phyloP scores from a whole-genome alignment of 768 basidiomycete genomes.

The Naganishia antarctica region DNA sequence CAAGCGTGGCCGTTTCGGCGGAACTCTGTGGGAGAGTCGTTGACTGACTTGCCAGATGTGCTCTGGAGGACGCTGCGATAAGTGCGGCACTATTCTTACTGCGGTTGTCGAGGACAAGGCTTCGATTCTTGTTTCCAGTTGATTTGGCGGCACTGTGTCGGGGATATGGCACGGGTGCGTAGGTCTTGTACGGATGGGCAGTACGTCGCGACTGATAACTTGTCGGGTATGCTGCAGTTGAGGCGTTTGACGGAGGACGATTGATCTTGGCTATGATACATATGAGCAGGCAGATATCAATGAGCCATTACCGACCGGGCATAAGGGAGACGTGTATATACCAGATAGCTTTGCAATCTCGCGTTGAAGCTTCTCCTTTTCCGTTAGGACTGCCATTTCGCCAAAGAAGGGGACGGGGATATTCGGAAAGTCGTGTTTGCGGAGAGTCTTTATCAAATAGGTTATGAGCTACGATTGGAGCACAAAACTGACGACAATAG shows the following conservation, averaged over 20 bases:
- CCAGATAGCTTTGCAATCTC: constrained; percentile 48
- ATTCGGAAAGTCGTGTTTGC: not conserved
- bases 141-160: constrained; percentile 24
- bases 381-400: constrained; percentile 14
- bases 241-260: not conserved
- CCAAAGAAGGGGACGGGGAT: not conserved
- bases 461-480: too few relatives aligned
- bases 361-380: constrained; percentile 42
- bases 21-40: not conserved
- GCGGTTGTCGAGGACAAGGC: constrained; percentile 33
- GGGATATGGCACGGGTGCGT: constrained; percentile 8
- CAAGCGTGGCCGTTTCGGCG: not conserved
- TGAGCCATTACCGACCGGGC: not conserved
- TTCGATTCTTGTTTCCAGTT: constrained; percentile 29
- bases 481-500: too few relatives aligned
- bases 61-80: not conserved
- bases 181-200: constrained; percentile 10
- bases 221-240: not conserved
- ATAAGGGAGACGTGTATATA: constrained; percentile 24
- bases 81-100: constrained; percentile 23
- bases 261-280: constrained; percentile 17
- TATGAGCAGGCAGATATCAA: not conserved
- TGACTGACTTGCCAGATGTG: not conserved
- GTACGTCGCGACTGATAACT: not conserved
- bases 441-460: too few relatives aligned